Evolutionary conservation across 257 asterid species (phyloP).

Genomic region (Solanum habrochaites): DNA sequence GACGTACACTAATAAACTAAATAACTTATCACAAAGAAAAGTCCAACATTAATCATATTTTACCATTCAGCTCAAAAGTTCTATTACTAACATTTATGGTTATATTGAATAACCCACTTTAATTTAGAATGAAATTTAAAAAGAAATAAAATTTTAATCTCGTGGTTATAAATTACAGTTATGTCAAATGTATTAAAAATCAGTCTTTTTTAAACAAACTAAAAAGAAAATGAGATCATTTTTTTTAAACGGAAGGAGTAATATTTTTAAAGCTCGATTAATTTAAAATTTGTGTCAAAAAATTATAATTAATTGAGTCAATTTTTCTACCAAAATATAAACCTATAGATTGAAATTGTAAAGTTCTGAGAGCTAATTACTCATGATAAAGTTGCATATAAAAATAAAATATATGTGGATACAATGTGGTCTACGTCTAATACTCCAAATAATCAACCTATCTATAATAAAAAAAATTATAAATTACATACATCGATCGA

Average conservation of each 20-base stretch:
- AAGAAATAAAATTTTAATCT: too few species aligned
- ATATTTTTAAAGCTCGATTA: background rate
- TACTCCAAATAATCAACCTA: background rate
- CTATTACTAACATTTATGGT: background rate
- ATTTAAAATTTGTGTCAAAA: fast-evolving
- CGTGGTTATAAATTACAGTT: too few species aligned
- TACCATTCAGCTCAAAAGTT: background rate
- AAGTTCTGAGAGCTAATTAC: background rate
- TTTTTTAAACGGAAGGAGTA: too few species aligned
- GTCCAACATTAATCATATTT: background rate
- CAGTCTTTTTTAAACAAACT: too few species aligned
- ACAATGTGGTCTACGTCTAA: background rate
- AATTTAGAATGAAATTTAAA: too few species aligned
- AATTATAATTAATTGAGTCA: background rate
- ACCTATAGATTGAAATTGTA: background rate
- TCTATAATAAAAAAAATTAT: background rate
- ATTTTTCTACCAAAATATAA: background rate
- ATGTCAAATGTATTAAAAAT: too few species aligned
- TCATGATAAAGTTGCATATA: background rate
- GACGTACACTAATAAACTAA: background rate
- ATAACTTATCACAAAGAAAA: background rate
- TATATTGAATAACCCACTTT: too few species aligned
- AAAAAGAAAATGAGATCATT: too few species aligned
- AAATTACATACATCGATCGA: background rate
- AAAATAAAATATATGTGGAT: background rate